Percentiles rank a stretch among this genome's conserved stretches.
These are phyloP conservation scores for Stenocarpella maydis DNA, from an alignment of 2,329 filamentous ascomycete genomes.

Conservation along the genomic window DNA sequence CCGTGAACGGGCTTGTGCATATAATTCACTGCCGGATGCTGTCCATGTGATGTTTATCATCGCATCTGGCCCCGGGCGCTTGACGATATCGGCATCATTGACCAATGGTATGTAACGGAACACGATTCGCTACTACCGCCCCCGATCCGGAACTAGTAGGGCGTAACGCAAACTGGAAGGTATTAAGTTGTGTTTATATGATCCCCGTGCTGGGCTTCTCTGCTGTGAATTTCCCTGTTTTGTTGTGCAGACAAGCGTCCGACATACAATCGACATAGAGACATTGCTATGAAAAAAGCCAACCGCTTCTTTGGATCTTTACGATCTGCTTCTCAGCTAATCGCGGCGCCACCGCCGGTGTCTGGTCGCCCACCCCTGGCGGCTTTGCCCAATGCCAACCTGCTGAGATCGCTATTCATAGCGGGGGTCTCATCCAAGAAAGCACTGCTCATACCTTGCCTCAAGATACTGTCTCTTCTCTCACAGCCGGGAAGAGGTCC, in stretches of 20 bases:
- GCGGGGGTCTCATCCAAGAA: conserved; percentile 57
- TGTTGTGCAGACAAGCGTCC: neutral
- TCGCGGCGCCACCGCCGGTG: neutral
- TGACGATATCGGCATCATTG: conserved; percentile 24
- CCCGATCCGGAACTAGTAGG: conserved; percentile 15
- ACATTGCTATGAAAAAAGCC: conserved; percentile 23
- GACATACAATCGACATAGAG: neutral
- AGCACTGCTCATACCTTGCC: conserved; percentile 48
- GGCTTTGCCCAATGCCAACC: conserved; percentile 44
- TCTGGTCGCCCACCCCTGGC: conserved; percentile 14
- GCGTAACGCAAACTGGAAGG: conserved; percentile 5
- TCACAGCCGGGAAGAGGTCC: conserved; percentile 46
- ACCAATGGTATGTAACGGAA: neutral
- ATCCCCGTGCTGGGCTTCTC: neutral
- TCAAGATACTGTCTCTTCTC: conserved; percentile 49
- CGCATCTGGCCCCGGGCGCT: conserved; percentile 2
- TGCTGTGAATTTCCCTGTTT: neutral
- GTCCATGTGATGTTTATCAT: conserved; percentile 16
- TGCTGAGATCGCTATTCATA: conserved; percentile 53
- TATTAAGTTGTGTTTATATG: conserved; percentile 6
- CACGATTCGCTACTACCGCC: neutral
- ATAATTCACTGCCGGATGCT: neutral
- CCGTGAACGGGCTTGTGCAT: conserved; percentile 15
- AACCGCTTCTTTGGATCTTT: conserved; percentile 25
- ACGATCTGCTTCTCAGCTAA: conserved; percentile 11